phyloP scores from a whole-genome alignment of 495 filamentous ascomycete species.

The Acidiella bohemica region DNA sequence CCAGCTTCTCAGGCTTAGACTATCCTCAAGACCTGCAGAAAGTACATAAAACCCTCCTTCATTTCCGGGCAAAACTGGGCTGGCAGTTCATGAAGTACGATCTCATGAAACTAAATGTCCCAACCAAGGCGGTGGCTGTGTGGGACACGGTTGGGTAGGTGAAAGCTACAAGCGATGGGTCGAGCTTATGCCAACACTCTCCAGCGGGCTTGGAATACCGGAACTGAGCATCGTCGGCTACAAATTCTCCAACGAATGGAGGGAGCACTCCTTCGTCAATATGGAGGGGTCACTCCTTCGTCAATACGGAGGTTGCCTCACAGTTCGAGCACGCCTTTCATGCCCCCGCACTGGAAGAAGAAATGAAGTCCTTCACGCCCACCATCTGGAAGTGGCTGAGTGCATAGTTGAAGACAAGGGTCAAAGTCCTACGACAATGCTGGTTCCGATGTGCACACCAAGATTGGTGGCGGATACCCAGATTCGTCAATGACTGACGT shows the following conservation, averaged over 20 bases:
- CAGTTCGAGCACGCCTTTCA: conserved; percentile 47
- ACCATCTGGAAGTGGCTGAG: conserved; percentile 34
- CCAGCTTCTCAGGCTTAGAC: too few relatives aligned
- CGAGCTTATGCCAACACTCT: too few relatives aligned
- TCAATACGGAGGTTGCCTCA: conserved; percentile 6
- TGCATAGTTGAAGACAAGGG: conserved; percentile 10
- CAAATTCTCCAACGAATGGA: too few relatives aligned
- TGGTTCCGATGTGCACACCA: conserved; percentile 44
- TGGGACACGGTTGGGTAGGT: conserved; percentile 45
- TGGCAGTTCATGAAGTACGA: too few relatives aligned
- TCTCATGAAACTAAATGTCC: too few relatives aligned
- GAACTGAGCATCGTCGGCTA: too few relatives aligned
- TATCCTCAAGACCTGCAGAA: too few relatives aligned
- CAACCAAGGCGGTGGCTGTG: conserved; percentile 41
- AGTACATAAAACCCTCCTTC: too few relatives aligned
- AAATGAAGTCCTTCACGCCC: conserved; percentile 38
- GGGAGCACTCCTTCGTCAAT: too few relatives aligned
- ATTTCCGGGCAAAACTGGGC: too few relatives aligned
- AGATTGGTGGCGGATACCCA: conserved; percentile 37
- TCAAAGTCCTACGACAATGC: conserved; percentile 29
- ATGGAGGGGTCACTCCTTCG: conserved; percentile 2
- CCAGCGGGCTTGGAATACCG: too few relatives aligned
- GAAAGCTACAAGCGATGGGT: too few relatives aligned
- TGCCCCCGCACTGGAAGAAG: conserved; percentile 45
- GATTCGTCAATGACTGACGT: conserved; percentile 19